Conservation (phyloP, 2,329 filamentous ascomycete genomes). For the Zymoseptoria ardabiliae region DNA sequence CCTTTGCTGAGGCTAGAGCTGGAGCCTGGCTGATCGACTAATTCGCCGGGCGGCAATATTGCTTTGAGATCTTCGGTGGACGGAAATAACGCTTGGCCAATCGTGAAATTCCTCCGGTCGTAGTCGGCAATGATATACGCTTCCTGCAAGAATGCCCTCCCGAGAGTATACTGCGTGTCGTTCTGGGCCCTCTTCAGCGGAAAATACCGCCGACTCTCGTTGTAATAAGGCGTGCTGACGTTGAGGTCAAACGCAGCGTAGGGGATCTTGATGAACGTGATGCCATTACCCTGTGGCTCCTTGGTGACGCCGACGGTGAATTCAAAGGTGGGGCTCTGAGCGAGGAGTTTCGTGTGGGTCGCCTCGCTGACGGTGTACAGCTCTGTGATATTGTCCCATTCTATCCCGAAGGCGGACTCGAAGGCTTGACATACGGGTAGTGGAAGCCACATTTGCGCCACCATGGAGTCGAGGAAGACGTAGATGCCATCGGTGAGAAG, state of each 20-base stretch:
- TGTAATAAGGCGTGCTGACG: conserved; percentile 12
- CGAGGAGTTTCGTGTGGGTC: conserved; percentile 27
- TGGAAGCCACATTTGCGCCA: conserved; percentile 37
- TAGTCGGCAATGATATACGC: conserved; percentile 20
- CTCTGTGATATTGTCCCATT: conserved; percentile 31
- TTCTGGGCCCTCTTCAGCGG: conserved; percentile 22
- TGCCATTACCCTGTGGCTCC: conserved; percentile 1
- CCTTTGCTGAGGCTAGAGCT: conserved; percentile 4
- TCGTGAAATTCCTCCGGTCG: conserved; percentile 11
- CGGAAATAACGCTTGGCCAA: conserved; percentile 7
- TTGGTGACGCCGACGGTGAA: conserved; percentile 22
- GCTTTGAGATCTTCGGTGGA: conserved; percentile 3
- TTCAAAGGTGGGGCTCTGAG: conserved; percentile 32
- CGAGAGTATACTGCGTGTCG: conserved; percentile 22
- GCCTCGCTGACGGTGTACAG: conserved; percentile 36
- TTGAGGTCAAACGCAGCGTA: conserved; percentile 28
- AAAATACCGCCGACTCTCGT: conserved; percentile 16
- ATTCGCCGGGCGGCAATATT: neutral
- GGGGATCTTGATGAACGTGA: conserved; percentile 21
- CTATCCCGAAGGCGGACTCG: conserved; percentile 33
- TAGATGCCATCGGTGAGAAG: conserved; percentile 14
- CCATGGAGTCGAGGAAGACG: conserved; percentile 34
- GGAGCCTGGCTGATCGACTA: neutral
- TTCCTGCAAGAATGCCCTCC: conserved; percentile 26
- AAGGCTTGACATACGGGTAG: conserved; percentile 32